Base-by-base conservation (phyloP, 108 stramenopile species). In the Nitzschia sp. region DNA sequence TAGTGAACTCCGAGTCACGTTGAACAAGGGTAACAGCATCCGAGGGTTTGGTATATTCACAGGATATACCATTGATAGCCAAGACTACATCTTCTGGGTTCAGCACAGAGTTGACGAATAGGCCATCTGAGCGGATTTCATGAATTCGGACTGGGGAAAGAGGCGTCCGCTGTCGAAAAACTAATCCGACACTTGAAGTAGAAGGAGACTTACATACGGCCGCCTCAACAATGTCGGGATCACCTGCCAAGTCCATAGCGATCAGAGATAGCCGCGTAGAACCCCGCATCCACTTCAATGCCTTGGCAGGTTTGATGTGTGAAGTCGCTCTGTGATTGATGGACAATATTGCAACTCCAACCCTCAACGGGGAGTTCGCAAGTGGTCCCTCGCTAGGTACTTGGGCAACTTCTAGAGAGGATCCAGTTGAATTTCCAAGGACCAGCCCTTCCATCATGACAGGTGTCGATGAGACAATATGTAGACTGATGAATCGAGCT, bases 161-260 rank as follows among this genome's bases (percentile, higher is more conserved):
- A 6, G 57, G 1, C 0, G 38, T 39, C 57, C 40, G 12, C n/a
- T 19, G 37, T 58, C 19, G 10, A 12, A 58, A 58, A 14, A 39
- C 37, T 22, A 58, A 6, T 58, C 57, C 57, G 19, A 58, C 2
- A 2, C 24, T 58, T 58, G 11, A 29, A 14, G 26, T 10, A 8
- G 26, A 14, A 40, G n/a, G 37, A 8, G 57, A 37, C 7, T 58
- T 58, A 7, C 40, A 58, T n/a, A 58, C 57, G 5, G 8, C 38
- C 14, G 57, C 57, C 40, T 58, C 57, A 34, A 24, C 57, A 37
- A 58, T 24, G 8, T 58, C 24, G 29, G 57, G 37, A 58, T 58
- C 57, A 2, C 57, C 57, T 58, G 57, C 40, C 38, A 15, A 39
- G 12, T n/a, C 38, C 37, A 58, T 24, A 39, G 40, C 37, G 7